These are phyloP conservation scores for Sporisorium reilianum DNA, from an alignment of 1,284 basidiomycete species.

Conservation along the genomic window DNA sequence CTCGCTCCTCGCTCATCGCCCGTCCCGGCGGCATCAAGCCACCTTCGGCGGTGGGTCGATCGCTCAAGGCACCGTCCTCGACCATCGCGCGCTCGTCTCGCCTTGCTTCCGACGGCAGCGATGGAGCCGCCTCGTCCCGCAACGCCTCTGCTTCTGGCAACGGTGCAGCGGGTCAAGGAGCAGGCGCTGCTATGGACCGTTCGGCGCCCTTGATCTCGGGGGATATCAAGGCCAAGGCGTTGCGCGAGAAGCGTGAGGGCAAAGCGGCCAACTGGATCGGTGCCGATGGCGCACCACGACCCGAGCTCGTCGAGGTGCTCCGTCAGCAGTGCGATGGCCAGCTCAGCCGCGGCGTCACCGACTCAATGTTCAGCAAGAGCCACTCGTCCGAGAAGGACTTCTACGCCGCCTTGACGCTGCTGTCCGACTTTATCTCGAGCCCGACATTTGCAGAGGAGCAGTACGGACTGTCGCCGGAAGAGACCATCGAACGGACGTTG, in stretches of 20 bases:
- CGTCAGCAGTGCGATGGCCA: slow-evolving; percentile 92
- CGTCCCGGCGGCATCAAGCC: slow-evolving; percentile 53
- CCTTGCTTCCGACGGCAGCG: slow-evolving; percentile 37
- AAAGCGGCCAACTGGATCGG: slow-evolving; percentile 71
- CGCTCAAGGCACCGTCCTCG: slow-evolving; percentile 51
- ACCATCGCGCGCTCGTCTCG: slow-evolving; percentile 36
- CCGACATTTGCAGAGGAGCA: slow-evolving; percentile 75
- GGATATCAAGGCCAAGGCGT: slow-evolving; percentile 80
- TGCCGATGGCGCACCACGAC: slow-evolving; percentile 84
- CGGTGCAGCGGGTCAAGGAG: slow-evolving; percentile 18
- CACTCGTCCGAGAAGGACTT: slow-evolving; percentile 96
- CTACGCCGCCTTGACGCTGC: slow-evolving; percentile 80
- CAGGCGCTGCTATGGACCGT: slow-evolving; percentile 34
- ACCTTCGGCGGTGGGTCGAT: slow-evolving; percentile 52
- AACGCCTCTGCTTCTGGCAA: slow-evolving; percentile 24
- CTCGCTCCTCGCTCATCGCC: slow-evolving; percentile 35
- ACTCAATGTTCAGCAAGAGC: slow-evolving; percentile 85
- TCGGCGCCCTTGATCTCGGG: slow-evolving; percentile 77
- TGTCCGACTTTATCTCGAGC: slow-evolving; percentile 79
- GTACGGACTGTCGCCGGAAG: slow-evolving; percentile 74
- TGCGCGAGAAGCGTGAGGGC: slow-evolving; percentile 81
- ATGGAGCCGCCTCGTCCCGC: slow-evolving; percentile 29
- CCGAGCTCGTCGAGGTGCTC: slow-evolving; percentile 87
- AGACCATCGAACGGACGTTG: slow-evolving; percentile 79
- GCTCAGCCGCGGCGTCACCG: slow-evolving; percentile 80